Conservation (phyloP, 805 yeast species). For the Yarrowia sp. region DNA sequence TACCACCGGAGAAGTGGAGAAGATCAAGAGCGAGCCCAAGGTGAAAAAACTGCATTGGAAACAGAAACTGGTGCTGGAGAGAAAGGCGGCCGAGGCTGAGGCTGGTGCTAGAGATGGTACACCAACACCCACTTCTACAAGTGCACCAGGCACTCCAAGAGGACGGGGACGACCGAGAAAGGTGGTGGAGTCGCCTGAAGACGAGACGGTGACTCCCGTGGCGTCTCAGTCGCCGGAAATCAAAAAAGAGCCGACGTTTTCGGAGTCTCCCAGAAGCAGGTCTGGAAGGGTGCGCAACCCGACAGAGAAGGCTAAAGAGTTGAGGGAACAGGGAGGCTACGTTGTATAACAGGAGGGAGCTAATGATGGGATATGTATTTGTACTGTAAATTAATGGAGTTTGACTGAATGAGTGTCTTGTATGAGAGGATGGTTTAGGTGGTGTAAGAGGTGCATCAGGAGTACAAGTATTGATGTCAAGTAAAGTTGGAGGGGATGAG, state of each 20-base stretch:
- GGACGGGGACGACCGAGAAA: neutral
- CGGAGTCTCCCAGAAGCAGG: neutral
- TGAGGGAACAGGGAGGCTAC: neutral
- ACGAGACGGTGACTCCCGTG: neutral
- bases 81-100: too few relatives aligned
- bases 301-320: conserved; percentile 8
- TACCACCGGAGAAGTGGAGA: neutral
- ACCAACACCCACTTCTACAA: neutral
- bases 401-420: neutral
- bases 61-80: neutral
- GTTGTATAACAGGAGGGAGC: neutral
- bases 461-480: neutral
- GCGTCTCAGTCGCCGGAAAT: neutral
- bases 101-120: neutral
- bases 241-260: conserved; percentile 2
- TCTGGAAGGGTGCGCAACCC: neutral
- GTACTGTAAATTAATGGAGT: neutral
- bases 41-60: conserved; percentile 4
- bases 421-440: neutral
- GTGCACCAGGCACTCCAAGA: neutral
- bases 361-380: conserved; percentile 8
- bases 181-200: neutral
- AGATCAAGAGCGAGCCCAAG: neutral
- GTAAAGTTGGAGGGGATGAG: too few relatives aligned
- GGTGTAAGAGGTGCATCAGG: neutral